Evolutionary conservation across 2,329 filamentous ascomycete species (phyloP).

Genomic region (Amylocarpus encephaloides): DNA sequence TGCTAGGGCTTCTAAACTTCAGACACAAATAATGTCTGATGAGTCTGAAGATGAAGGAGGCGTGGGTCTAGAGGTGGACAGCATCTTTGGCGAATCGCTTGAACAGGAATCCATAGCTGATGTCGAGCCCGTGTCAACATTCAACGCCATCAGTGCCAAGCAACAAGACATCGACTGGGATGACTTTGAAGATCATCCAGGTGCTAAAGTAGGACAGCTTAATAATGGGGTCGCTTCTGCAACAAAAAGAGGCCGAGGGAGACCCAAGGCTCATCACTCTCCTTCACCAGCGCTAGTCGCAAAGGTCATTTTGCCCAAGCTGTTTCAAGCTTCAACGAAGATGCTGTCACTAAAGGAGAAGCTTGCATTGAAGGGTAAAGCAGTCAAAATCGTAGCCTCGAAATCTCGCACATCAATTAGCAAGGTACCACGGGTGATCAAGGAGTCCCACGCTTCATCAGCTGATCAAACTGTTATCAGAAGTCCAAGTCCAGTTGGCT

Average conservation of each 20-base stretch:
- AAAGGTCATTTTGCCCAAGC: neutral
- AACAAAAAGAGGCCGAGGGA: slow-evolving; percentile 22
- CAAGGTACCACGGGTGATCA: neutral
- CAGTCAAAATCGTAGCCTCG: slow-evolving; percentile 24
- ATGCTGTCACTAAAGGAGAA: slow-evolving; percentile 28
- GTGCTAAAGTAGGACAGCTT: slow-evolving; percentile 2
- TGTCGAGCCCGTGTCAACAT: neutral
- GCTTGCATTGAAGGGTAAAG: slow-evolving; percentile 27
- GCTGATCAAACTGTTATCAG: neutral
- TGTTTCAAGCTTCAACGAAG: slow-evolving; percentile 4
- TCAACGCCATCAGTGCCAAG: neutral
- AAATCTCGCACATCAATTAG: slow-evolving; percentile 8
- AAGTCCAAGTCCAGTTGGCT: neutral
- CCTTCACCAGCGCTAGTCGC: slow-evolving; percentile 1
- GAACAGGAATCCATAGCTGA: slow-evolving; percentile 6
- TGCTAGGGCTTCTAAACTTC: neutral
- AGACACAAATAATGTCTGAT: slow-evolving; percentile 6
- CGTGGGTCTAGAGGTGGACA: slow-evolving; percentile 17
- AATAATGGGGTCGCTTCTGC: slow-evolving; percentile 1
- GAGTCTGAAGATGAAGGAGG: slow-evolving; percentile 7
- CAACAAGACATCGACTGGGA: neutral
- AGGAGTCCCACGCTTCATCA: neutral
- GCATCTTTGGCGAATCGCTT: slow-evolving; percentile 21
- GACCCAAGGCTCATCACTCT: slow-evolving; percentile 18
- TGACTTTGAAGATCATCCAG: slow-evolving; percentile 6